Evolutionary conservation across 768 basidiomycete species (phyloP).

Genomic region (Boletus bicolor): DNA sequence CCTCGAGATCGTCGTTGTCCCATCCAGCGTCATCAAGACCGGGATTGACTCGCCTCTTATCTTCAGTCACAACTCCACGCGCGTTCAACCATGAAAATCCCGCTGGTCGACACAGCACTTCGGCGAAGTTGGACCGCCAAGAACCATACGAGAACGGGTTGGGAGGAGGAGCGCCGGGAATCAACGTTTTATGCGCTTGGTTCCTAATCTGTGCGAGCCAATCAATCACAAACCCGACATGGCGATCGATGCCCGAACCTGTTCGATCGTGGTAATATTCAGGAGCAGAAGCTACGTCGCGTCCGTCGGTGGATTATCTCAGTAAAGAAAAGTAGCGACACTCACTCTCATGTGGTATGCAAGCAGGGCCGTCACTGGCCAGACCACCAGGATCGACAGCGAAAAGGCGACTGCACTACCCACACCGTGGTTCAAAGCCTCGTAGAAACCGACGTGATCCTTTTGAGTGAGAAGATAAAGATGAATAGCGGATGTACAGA

Average conservation of each 20-base stretch:
- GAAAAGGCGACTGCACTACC: conserved; percentile 83
- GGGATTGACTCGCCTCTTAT: conserved; percentile 74
- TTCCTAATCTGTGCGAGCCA: conserved; percentile 65
- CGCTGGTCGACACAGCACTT: conserved; percentile 75
- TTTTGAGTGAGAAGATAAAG: conserved; percentile 62
- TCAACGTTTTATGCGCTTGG: conserved; percentile 71
- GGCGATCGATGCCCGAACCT: conserved; percentile 48
- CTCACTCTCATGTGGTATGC: conserved; percentile 84
- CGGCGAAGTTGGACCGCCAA: conserved; percentile 69
- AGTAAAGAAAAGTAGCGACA: conserved; percentile 1
- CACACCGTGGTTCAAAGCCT: conserved; percentile 48
- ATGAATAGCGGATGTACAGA: conserved; percentile 82
- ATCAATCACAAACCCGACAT: conserved; percentile 5
- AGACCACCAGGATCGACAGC: conserved; percentile 68
- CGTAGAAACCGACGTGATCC: conserved; percentile 45
- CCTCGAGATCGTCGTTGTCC: conserved; percentile 25
- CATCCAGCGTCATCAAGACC: conserved; percentile 41
- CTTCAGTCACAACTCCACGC: conserved; percentile 58
- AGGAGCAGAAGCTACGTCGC: conserved; percentile 63
- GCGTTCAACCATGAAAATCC: conserved; percentile 80
- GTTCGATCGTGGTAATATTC: conserved; percentile 95
- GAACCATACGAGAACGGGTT: conserved; percentile 87
- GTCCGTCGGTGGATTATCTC: conserved; percentile 1
- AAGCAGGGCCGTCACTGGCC: conserved; percentile 79
- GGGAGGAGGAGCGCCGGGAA: conserved; percentile 60